These are phyloP conservation scores for Apocynum venetum DNA, from an alignment of 257 asterid genomes.

Conservation along the genomic window DNA sequence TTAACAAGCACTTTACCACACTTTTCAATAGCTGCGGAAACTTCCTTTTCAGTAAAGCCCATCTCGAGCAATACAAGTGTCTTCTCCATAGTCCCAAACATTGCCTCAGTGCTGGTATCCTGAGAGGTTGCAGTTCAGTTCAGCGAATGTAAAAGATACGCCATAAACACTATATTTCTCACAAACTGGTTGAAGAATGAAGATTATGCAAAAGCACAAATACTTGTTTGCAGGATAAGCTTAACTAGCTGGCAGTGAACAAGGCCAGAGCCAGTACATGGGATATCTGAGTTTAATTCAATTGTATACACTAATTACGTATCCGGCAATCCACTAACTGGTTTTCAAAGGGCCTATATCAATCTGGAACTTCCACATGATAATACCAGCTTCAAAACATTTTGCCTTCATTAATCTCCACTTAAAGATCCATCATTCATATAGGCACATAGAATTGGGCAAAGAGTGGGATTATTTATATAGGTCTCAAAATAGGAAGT, in stretches of 20 bases:
- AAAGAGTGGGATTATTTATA: no score
- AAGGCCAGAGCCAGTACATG: background rate
- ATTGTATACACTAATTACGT: background rate
- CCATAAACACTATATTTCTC: background rate
- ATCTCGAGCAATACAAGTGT: constrained; percentile 79
- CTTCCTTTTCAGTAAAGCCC: constrained; percentile 84
- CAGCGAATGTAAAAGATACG: constrained; percentile 9
- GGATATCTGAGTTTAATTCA: background rate
- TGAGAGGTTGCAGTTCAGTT: constrained; percentile 27
- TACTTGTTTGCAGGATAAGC: no score
- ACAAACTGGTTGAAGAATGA: background rate
- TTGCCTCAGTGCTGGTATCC: constrained; percentile 63
- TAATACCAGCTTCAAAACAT: background rate
- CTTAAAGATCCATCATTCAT: background rate
- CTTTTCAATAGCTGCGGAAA: constrained; percentile 78
- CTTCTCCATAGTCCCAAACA: constrained; percentile 93
- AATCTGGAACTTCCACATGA: background rate
- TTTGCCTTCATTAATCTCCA: background rate
- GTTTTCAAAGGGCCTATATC: background rate
- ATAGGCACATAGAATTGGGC: background rate
- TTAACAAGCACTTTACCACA: constrained; percentile 56
- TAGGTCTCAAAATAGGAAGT: background rate
- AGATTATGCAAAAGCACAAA: background rate
- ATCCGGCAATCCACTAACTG: background rate
- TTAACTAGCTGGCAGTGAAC: background rate